Evolutionary conservation across 2,329 filamentous ascomycete species (phyloP), one percentile per base, ranked within the genome.

Genomic region (Ceratocystiopsis minuta): DNA sequence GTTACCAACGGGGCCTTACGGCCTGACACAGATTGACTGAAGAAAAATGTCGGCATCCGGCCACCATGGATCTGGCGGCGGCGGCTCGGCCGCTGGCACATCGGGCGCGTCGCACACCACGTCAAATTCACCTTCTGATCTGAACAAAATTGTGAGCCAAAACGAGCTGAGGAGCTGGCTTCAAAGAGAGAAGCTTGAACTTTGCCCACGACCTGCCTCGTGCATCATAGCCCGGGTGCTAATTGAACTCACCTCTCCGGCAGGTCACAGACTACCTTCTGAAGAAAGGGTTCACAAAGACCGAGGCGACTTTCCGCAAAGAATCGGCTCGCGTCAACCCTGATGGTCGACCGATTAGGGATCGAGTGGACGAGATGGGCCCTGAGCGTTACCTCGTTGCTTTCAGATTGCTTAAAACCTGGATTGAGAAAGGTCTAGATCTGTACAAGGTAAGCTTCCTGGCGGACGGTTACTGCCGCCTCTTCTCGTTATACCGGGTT

Each of bases 271-370:
- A 98, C 52, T 98, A 98, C 58, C 68, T 98, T 1, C 75, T 86
- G 3, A 98, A 98, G 59, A 87, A 95, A 50, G 90, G 90, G 0
- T 98, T 95, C 60, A 86, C 78, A 42, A 73, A 81, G 18, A 96
- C 90, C 1, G 90, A 98, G 59, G 83, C 88, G 16, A 83, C 90
- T 56, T 82, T 98, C 41, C 76, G 90, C 36, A 80, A 85, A 58
- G 90, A 98, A 59, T 93, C 87, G 1, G 78, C 82, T 18, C 78
- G 86, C 51, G 70, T 90, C 36, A 83, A 88, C 43, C 70, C 79
- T 17, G 83, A 86, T 56, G 87, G 86, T 10, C 75, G 80, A 45
- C 83, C 85, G 2, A 71, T 88, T 32, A 69, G 76, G 38, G 60
- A 62, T 14, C 64, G 66, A 41, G 72, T 74, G 16, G 80, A 85